These are phyloP conservation scores for Metarhizium sp. DNA, from an alignment of 2,329 filamentous ascomycete genomes.

Conservation along the genomic window DNA sequence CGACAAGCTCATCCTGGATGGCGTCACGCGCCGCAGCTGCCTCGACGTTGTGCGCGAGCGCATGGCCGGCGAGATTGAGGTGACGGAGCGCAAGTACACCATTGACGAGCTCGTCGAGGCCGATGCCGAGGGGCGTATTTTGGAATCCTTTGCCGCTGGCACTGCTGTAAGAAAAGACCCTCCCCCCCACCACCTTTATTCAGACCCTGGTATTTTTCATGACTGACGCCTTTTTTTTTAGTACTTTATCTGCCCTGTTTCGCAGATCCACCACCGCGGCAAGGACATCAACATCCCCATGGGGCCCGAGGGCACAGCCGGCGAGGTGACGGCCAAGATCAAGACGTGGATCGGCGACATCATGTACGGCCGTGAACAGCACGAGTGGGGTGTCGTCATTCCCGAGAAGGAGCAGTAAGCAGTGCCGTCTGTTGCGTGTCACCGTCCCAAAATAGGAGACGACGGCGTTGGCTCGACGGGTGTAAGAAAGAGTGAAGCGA, in stretches of 20 bases:
- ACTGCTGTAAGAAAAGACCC: constrained; percentile 57
- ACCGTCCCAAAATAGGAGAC: no score
- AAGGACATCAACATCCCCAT: constrained; percentile 54
- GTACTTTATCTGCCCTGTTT: constrained; percentile 64
- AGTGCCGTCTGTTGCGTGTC: not conserved
- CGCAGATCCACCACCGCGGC: constrained; percentile 58
- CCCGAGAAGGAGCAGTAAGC: constrained; percentile 42
- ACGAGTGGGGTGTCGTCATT: constrained; percentile 62
- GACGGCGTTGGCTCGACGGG: not conserved
- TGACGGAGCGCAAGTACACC: constrained; percentile 75
- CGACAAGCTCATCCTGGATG: constrained; percentile 76
- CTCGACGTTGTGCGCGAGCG: constrained; percentile 61
- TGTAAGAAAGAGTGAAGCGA: constrained; percentile 1
- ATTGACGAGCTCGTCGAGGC: constrained; percentile 71
- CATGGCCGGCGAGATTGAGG: constrained; percentile 50
- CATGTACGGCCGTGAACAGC: constrained; percentile 62
- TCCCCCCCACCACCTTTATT: no score
- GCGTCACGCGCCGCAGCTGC: constrained; percentile 76
- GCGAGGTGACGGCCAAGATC: constrained; percentile 48
- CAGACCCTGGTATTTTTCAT: no score
- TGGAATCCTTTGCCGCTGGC: constrained; percentile 81
- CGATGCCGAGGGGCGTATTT: constrained; percentile 60
- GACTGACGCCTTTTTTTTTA: constrained; percentile 17
- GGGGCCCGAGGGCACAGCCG: constrained; percentile 38
- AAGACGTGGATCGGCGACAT: constrained; percentile 62